Evolutionary conservation across 768 basidiomycete species (phyloP).

Genomic region (Trametes meyenii): DNA sequence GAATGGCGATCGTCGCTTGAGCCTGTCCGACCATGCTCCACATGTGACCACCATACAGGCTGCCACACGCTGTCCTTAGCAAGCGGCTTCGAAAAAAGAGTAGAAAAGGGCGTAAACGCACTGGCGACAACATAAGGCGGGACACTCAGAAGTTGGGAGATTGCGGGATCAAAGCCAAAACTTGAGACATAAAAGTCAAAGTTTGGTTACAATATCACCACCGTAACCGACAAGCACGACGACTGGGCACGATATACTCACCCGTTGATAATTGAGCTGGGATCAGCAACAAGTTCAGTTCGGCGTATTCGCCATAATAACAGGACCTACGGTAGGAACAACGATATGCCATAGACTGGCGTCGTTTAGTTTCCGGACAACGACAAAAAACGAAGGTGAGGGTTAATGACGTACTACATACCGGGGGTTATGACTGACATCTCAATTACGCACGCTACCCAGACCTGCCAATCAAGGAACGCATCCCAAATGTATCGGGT

Average conservation of each 20-base stretch:
- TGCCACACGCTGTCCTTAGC: too few species aligned
- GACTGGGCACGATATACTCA: slow-evolving; percentile 35
- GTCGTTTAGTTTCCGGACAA: slow-evolving; percentile 64
- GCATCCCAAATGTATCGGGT: slow-evolving; percentile 55
- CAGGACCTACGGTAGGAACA: slow-evolving; percentile 71
- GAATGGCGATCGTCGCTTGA: slow-evolving; percentile 58
- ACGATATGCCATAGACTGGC: slow-evolving; percentile 67
- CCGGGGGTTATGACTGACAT: slow-evolving; percentile 61
- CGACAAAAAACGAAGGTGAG: slow-evolving; percentile 43
- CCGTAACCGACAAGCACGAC: too few species aligned
- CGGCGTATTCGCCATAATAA: background rate
- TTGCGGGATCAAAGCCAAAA: slow-evolving; percentile 58
- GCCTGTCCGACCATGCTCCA: slow-evolving; percentile 61
- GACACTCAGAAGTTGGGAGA: slow-evolving; percentile 68
- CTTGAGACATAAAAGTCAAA: slow-evolving; percentile 36
- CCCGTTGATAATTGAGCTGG: slow-evolving; percentile 64
- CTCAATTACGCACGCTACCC: slow-evolving; percentile 58
- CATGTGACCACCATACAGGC: too few species aligned
- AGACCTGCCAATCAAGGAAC: slow-evolving; percentile 54
- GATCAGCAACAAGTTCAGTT: background rate
- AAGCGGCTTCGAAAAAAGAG: too few species aligned
- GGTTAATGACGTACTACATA: slow-evolving; percentile 50
- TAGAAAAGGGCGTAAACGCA: too few species aligned
- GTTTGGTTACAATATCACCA: too few species aligned
- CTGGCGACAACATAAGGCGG: slow-evolving; percentile 61